Conservation (phyloP, 805 yeast species). For the Metschnikowia drakensbergensis region DNA sequence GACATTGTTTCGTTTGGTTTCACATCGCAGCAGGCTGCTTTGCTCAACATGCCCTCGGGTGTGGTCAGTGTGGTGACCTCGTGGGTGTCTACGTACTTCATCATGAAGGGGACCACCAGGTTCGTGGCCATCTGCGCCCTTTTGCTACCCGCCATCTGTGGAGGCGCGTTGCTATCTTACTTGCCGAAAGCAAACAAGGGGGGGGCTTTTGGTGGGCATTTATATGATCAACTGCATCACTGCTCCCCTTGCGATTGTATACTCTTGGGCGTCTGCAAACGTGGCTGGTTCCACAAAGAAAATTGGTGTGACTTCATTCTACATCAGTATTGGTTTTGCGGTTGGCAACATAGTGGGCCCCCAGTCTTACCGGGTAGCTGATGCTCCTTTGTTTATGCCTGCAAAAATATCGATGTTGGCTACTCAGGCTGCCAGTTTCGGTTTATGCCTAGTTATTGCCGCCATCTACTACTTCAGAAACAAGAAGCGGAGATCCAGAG, state of each 20-base stretch:
- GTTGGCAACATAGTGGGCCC: slow-evolving; percentile 67
- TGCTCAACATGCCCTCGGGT: slow-evolving; percentile 23
- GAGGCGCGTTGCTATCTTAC: slow-evolving; percentile 18
- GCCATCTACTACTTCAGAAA: slow-evolving; percentile 9
- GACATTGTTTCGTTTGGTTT: slow-evolving; percentile 22
- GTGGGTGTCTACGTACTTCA: slow-evolving; percentile 18
- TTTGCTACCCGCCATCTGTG: slow-evolving; percentile 20
- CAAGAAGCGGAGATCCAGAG: not conserved
- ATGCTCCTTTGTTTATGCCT: slow-evolving; percentile 53
- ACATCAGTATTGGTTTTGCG: slow-evolving; percentile 57
- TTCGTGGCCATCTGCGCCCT: slow-evolving; percentile 17
- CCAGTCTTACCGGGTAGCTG: slow-evolving; percentile 54
- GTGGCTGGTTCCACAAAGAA: slow-evolving; percentile 77
- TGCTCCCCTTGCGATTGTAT: slow-evolving; percentile 11
- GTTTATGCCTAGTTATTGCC: slow-evolving; percentile 29
- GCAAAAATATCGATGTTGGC: slow-evolving; percentile 57
- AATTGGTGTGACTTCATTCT: slow-evolving; percentile 53
- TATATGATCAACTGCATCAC: slow-evolving; percentile 12
- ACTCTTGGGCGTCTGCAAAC: slow-evolving; percentile 29
- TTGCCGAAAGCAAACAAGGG: slow-evolving; percentile 8
- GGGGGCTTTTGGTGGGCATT: slow-evolving; percentile 12
- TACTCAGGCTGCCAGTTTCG: slow-evolving; percentile 45
- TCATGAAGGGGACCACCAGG: slow-evolving; percentile 20
- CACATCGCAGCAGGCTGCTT: slow-evolving; percentile 19
- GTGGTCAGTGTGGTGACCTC: slow-evolving; percentile 20